phyloP scores from a whole-genome alignment of 1,284 basidiomycete genomes.

The Mycena citricolor region DNA sequence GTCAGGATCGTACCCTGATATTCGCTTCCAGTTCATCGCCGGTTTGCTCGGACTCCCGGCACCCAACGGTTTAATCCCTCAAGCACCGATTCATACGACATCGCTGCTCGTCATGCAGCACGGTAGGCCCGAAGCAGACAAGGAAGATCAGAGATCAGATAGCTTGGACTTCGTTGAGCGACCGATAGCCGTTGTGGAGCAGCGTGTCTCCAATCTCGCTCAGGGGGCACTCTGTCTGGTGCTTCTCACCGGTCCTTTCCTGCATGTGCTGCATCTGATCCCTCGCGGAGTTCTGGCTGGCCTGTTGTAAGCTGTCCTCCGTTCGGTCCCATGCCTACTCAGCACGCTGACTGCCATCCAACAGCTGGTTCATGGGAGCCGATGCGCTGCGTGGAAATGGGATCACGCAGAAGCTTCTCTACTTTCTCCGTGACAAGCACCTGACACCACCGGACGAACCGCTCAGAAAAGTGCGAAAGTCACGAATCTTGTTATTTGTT shows the following conservation, averaged over 20 bases:
- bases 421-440: constrained; percentile 74
- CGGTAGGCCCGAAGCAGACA: constrained; percentile 13
- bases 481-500: constrained; percentile 77
- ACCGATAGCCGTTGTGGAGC: constrained; percentile 82
- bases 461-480: constrained; percentile 71
- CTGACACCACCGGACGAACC: constrained; percentile 69
- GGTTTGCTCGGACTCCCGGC: constrained; percentile 91
- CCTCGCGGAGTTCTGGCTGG: constrained; percentile 78
- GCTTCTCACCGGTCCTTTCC: constrained; percentile 78
- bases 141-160: constrained; percentile 28
- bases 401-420: constrained; percentile 83
- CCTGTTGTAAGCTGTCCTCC: constrained; percentile 53
- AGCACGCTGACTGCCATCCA: constrained; percentile 2
- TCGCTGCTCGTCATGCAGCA: constrained; percentile 78
- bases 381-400: constrained; percentile 83
- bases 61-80: constrained; percentile 94
- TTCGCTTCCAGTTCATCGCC: constrained; percentile 62
- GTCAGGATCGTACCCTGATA: no score
- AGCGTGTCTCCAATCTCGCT: constrained; percentile 84
- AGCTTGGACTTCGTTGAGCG: constrained; percentile 44
- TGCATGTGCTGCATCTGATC: constrained; percentile 76
- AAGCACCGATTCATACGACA: constrained; percentile 92
- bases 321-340: constrained; percentile 1
- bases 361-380: constrained; percentile 88
- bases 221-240: constrained; percentile 83